A percentile compares a stretch with the other conserved stretches of the same genome.
phyloP scores from a whole-genome alignment of 768 basidiomycete species.

The Agrocybe praecox region DNA sequence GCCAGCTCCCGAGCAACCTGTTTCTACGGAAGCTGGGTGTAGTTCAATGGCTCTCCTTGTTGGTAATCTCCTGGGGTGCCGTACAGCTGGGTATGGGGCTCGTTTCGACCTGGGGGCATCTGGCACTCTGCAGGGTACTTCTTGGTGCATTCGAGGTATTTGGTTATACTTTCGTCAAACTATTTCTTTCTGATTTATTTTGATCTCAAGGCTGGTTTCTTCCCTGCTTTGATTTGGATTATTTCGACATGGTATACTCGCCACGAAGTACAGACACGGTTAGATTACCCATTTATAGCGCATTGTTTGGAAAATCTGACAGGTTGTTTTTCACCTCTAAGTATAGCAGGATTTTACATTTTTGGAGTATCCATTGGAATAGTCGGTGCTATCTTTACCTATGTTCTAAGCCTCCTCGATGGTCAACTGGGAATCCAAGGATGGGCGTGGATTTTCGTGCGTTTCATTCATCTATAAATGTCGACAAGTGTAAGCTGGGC shows the following conservation, averaged over 20 bases:
- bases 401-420: conserved; percentile 40
- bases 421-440: conserved; percentile 44
- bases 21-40: conserved; percentile 27
- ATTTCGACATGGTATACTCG: conserved; percentile 51
- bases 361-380: conserved; percentile 44
- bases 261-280: conserved; percentile 55
- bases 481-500: neutral
- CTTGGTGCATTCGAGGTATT: conserved; percentile 32
- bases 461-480: conserved; percentile 13
- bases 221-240: conserved; percentile 42
- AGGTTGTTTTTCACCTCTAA: conserved; percentile 17
- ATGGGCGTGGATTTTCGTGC: conserved; percentile 58
- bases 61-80: conserved; percentile 29
- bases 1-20: conserved; percentile 34
- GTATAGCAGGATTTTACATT: conserved; percentile 51
- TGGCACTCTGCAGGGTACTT: conserved; percentile 28
- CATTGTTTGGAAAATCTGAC: neutral
- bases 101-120: conserved; percentile 27
- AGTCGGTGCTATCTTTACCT: conserved; percentile 52
- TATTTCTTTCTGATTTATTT: neutral
- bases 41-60: conserved; percentile 27
- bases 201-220: conserved; percentile 38
- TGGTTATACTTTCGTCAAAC: conserved; percentile 16
- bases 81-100: conserved; percentile 34
- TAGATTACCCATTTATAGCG: conserved; percentile 6